Percentiles rank a stretch among this genome's conserved stretches.
These are phyloP conservation scores for Blechomonas ayalai DNA, from an alignment of 208 protist genomes.

Conservation along the genomic window DNA sequence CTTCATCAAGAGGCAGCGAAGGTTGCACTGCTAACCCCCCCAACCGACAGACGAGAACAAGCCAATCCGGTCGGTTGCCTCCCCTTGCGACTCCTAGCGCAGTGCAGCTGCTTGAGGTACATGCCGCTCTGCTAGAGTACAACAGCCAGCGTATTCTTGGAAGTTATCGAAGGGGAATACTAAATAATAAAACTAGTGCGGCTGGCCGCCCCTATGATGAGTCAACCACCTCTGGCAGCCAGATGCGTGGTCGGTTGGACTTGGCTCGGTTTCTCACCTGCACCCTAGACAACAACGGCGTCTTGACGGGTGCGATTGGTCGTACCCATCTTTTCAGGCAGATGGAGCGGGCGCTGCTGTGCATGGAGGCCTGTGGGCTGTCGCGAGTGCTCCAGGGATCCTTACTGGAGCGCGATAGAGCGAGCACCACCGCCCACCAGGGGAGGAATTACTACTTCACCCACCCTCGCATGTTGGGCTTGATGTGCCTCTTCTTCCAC, in stretches of 20 bases:
- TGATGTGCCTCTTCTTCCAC: slow-evolving; percentile 28
- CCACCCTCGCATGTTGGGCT: slow-evolving; percentile 20
- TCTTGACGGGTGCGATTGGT: slow-evolving; percentile 25
- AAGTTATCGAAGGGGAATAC: slow-evolving; percentile 36
- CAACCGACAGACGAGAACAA: no score
- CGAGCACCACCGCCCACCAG: background rate
- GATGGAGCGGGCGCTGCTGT: slow-evolving; percentile 34
- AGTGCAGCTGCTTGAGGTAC: slow-evolving; percentile 11
- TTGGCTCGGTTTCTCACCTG: slow-evolving; percentile 28
- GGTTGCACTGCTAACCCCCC: no score
- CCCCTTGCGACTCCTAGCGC: background rate
- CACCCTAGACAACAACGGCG: slow-evolving; percentile 32
- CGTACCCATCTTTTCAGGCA: slow-evolving; percentile 47
- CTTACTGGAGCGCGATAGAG: slow-evolving; percentile 7
- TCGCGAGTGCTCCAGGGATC: slow-evolving; percentile 22
- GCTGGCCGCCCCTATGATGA: background rate
- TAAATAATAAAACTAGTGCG: background rate
- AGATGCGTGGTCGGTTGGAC: slow-evolving; percentile 20
- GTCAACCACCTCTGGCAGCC: slow-evolving; percentile 1
- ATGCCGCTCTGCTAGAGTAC: slow-evolving; percentile 44
- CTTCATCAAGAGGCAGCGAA: no score
- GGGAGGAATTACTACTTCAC: slow-evolving; percentile 25
- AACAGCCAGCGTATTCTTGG: slow-evolving; percentile 32
- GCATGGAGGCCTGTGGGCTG: slow-evolving; percentile 35
- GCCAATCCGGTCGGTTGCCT: background rate